Percentiles rank a stretch among this genome's conserved stretches.
Conservation (phyloP, 495 filamentous ascomycete genomes). For the Penicillium bialowiezense region DNA sequence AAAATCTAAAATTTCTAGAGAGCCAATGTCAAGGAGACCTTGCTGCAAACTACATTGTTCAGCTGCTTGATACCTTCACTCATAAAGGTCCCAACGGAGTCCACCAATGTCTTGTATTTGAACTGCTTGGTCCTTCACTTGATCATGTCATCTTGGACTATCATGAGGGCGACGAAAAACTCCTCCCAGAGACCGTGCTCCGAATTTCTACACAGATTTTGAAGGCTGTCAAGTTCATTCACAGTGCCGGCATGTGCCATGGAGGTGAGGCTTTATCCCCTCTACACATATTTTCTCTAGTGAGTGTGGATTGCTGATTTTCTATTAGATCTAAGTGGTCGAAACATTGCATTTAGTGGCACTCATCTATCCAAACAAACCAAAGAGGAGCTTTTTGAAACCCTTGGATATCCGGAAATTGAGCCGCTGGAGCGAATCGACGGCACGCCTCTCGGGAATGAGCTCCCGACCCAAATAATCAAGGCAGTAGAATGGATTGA, state of each 20-base stretch:
- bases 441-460: conserved; percentile 22
- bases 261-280: conserved; percentile 19
- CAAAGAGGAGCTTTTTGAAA: conserved; percentile 23
- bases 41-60: conserved; percentile 24
- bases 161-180: conserved; percentile 10
- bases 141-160: conserved; percentile 21
- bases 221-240: conserved; percentile 26
- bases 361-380: conserved; percentile 7
- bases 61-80: conserved; percentile 36
- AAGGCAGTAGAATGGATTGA: conserved; percentile 28
- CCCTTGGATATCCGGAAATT: conserved; percentile 27
- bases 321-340: conserved; percentile 15
- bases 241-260: conserved; percentile 29
- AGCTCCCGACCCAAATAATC: conserved; percentile 32
- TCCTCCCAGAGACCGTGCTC: conserved; percentile 20
- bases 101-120: conserved; percentile 45
- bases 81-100: conserved; percentile 40
- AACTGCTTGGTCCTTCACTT: conserved; percentile 37
- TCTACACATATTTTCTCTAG: neutral
- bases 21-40: conserved; percentile 4
- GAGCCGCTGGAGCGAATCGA: conserved; percentile 25
- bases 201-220: conserved; percentile 28
- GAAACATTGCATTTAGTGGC: conserved; percentile 19
- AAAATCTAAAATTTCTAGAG: conserved; percentile 5
- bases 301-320: conserved; percentile 8